Conservation (phyloP, 2,329 filamentous ascomycete genomes). For the Fusarium tupiense region DNA sequence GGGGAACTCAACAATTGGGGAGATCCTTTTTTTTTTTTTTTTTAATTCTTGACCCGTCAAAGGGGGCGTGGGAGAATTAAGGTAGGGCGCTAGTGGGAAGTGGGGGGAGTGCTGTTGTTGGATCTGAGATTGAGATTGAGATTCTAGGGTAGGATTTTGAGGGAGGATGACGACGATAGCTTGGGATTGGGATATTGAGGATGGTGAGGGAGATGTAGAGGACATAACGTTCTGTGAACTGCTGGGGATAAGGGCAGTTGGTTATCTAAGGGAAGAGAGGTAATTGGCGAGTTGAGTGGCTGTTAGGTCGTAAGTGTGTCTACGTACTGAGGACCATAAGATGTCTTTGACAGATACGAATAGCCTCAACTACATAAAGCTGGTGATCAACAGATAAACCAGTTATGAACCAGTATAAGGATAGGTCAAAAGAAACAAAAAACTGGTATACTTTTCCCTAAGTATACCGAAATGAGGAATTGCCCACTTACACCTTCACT, state of each 20-base stretch:
- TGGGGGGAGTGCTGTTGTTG: conserved; percentile 12
- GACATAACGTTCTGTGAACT: not conserved
- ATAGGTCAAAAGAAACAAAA: not conserved
- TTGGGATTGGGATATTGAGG: not conserved
- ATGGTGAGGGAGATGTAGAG: not conserved
- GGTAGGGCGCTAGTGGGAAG: conserved; percentile 36
- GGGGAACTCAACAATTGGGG: conserved; percentile 48
- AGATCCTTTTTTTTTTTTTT: conserved; percentile 27
- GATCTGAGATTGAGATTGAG: conserved; percentile 6
- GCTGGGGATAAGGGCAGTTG: conserved; percentile 8
- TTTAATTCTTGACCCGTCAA: not conserved
- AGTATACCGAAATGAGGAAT: not conserved
- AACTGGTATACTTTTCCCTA: not conserved
- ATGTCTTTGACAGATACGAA: not conserved
- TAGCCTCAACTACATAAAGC: too few species aligned
- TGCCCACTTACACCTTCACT: not conserved
- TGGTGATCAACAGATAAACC: not conserved
- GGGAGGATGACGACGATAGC: not conserved
- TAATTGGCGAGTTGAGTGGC: not conserved
- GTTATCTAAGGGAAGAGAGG: not conserved
- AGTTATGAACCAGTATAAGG: fast-evolving
- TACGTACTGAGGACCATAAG: not conserved
- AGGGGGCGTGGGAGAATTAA: conserved; percentile 32
- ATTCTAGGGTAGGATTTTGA: conserved; percentile 3
- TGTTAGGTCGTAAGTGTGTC: not conserved